Conservation (phyloP, 371 early-diverging fungal species). For the Mortierella polycephala region DNA sequence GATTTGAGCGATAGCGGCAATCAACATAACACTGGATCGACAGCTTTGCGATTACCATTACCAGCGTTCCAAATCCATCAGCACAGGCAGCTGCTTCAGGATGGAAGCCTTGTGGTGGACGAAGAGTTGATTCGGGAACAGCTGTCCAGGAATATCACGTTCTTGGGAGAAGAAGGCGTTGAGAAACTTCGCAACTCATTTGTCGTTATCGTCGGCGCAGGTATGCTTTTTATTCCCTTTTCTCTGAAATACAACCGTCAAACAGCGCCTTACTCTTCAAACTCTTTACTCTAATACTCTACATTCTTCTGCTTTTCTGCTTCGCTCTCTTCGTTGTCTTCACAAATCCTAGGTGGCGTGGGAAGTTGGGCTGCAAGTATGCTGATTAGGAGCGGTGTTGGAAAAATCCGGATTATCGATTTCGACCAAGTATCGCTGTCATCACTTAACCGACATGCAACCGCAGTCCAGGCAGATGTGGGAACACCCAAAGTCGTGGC, state of each 20-base stretch:
- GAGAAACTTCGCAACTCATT: constrained; percentile 73
- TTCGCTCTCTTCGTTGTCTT: neutral
- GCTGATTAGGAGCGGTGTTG: constrained; percentile 91
- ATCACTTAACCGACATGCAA: constrained; percentile 92
- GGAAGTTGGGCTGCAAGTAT: constrained; percentile 93
- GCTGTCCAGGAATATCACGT: constrained; percentile 83
- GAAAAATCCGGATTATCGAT: constrained; percentile 89
- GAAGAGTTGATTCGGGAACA: constrained; percentile 86
- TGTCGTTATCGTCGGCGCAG: constrained; percentile 94
- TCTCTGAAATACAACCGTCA: neutral
- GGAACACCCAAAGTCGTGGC: constrained; percentile 89
- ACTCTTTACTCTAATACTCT: neutral
- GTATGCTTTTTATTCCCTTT: constrained; percentile 7
- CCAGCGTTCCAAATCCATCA: neutral
- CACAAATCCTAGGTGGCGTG: constrained; percentile 75
- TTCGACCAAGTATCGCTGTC: constrained; percentile 96
- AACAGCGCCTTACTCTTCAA: no score
- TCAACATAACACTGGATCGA: neutral
- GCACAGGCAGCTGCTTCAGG: constrained; percentile 4
- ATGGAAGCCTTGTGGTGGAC: constrained; percentile 49
- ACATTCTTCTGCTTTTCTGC: no score
- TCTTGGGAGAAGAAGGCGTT: constrained; percentile 86
- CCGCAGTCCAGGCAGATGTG: constrained; percentile 88
- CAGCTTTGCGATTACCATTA: neutral
- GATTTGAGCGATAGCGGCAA: neutral